Base-by-base conservation (phyloP, 257 asterid genomes). In the Eustoma russellianum region DNA sequence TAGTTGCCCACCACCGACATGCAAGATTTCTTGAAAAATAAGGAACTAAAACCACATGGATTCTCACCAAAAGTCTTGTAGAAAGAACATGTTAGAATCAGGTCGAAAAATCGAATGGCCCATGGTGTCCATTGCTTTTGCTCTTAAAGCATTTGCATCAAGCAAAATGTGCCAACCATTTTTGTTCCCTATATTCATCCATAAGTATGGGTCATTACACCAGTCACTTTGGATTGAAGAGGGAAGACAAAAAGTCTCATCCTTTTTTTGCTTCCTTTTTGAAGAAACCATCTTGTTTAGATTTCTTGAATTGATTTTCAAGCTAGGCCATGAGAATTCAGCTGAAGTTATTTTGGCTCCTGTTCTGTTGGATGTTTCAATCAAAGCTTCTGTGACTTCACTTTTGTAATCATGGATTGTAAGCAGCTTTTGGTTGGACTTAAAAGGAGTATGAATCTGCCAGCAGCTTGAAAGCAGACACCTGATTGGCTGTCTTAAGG, bases 71-170 rank as follows among this genome's bases (percentile, higher is more conserved):
- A 86, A 60, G 86, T 70, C 70, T 89, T 83, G 80, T 17, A 89
- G 46, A 89, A 86, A 0, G 90, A 83, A 67, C 78, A 83, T 55
- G 79, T 71, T 3, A 86, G 63, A 62, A 41, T 89, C 95, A 3
- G 97, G 95, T 1, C 62, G 76, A 49, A 89, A 89, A 0, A 89
- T 68, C 5, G 94, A 86, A 3, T 86, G 83, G 7, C 97, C 97
- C 52, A 89, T 53, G 0, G 97, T 86, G 48, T 89, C 97, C 97
- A 89, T 89, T 14, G 84, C 94, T 58, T 86, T 89, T 0, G 92
- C 81, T 13, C 86, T 77, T 41, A 89, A 69, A 9, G 95, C 79
- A 24, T 78, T 76, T n/a, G 94, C 97, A 38, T 89, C 97, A 5
- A 89, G 83, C 68, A 83, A 28, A 1, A 86, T 77, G 33, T 83